Percentiles rank a stretch among this genome's conserved stretches.
phyloP scores from a whole-genome alignment of 495 filamentous ascomycete genomes.

The Pyronema omphalodes region DNA sequence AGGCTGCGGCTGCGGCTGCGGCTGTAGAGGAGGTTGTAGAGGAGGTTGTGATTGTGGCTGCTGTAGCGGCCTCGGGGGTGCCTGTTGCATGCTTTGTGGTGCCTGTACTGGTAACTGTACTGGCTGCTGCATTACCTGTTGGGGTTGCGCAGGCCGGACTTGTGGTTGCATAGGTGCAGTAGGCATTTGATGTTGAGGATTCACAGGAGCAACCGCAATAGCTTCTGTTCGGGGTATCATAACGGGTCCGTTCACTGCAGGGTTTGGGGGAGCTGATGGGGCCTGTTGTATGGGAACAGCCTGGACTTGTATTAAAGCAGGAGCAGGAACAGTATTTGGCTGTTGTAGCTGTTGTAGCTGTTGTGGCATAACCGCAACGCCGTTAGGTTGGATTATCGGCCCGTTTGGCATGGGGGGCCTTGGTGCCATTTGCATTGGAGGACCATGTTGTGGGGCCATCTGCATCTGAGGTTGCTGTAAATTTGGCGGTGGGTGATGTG shows the following conservation, averaged over 20 bases:
- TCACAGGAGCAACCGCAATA: background rate
- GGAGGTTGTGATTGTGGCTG: background rate
- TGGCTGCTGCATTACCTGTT: background rate
- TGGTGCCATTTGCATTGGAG: background rate
- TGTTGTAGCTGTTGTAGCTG: background rate
- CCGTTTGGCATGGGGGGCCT: background rate
- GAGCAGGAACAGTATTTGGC: background rate
- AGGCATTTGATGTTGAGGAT: background rate
- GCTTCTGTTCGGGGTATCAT: background rate
- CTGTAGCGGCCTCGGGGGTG: background rate
- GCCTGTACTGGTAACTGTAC: background rate
- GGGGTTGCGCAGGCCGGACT: background rate
- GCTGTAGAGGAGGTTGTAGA: background rate
- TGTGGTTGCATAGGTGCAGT: background rate
- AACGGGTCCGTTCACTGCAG: background rate
- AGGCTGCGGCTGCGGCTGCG: background rate
- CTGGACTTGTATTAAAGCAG: background rate
- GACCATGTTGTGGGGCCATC: background rate
- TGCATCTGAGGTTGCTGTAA: background rate
- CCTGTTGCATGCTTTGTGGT: background rate
- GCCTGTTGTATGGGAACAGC: no score
- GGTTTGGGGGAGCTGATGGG: background rate
- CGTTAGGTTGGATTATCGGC: no score
- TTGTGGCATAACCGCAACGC: no score
- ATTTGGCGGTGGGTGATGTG: background rate